Evolutionary conservation across 306 rosid species (phyloP).

Genomic region (Medicago truncatula): DNA sequence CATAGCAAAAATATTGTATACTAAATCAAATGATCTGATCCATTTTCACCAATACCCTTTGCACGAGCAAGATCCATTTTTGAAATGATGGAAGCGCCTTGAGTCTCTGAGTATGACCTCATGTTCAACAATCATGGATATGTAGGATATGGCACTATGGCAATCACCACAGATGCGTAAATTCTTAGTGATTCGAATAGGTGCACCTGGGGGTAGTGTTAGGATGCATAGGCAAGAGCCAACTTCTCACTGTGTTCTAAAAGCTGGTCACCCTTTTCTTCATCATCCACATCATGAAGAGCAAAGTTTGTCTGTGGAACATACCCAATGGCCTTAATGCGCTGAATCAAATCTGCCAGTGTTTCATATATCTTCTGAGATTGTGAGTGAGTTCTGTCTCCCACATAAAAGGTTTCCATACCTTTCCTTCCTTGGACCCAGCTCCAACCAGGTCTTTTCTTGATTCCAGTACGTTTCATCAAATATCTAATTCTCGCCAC

Average conservation of each 20-base stretch:
- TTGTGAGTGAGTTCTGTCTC: constrained; percentile 72
- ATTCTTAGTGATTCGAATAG: constrained; percentile 54
- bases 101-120: constrained; percentile 88
- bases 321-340: constrained; percentile 77
- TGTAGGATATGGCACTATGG: constrained; percentile 73
- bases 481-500: constrained; percentile 70
- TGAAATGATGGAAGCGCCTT: constrained; percentile 91
- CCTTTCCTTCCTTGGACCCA: constrained; percentile 84
- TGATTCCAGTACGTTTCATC: constrained; percentile 74
- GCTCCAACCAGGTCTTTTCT: constrained; percentile 84
- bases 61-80: constrained; percentile 81
- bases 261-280: constrained; percentile 81
- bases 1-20: neutral
- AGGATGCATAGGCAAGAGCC: constrained; percentile 88
- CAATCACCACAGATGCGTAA: constrained; percentile 82
- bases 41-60: constrained; percentile 74
- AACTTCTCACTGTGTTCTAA: constrained; percentile 88
- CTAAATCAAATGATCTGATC: constrained; percentile 14
- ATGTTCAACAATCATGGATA: constrained; percentile 74
- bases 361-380: constrained; percentile 63
- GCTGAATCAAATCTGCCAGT: constrained; percentile 63
- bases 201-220: constrained; percentile 46
- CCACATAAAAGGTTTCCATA: constrained; percentile 71
- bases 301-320: constrained; percentile 83
- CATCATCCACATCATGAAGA: constrained; percentile 90